A percentile compares a stretch with the other conserved stretches of the same genome.
Conservation (phyloP, 306 rosid genomes). For the Begonia masoniana region DNA sequence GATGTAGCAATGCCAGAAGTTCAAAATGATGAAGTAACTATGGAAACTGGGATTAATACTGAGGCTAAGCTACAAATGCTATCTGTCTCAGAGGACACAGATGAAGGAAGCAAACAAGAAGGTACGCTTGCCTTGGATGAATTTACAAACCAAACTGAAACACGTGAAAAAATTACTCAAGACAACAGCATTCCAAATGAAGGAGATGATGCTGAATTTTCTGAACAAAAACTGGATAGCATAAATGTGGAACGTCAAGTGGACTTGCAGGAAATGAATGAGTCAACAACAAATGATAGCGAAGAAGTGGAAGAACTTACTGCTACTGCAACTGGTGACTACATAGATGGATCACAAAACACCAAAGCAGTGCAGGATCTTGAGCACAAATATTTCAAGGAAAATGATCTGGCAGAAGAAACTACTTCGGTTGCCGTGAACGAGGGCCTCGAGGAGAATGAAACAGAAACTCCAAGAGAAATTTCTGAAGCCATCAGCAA, state of each 20-base stretch:
- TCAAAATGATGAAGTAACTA: slow-evolving; percentile 4
- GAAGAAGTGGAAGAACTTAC: slow-evolving; percentile 5
- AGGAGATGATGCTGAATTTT: background rate
- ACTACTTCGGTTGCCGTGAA: slow-evolving; percentile 7
- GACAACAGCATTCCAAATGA: slow-evolving; percentile 2
- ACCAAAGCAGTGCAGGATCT: slow-evolving; percentile 4
- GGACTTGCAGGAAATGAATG: slow-evolving; percentile 2
- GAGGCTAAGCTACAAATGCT: slow-evolving; percentile 5
- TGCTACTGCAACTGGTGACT: slow-evolving; percentile 2
- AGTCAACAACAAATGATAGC: slow-evolving; percentile 5
- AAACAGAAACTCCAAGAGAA: slow-evolving; percentile 8
- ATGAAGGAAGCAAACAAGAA: slow-evolving; percentile 11
- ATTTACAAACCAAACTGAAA: background rate
- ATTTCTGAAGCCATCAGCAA: background rate
- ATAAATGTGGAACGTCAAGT: slow-evolving; percentile 1
- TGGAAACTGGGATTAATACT: slow-evolving; percentile 3
- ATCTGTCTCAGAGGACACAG: slow-evolving; percentile 5
- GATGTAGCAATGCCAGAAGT: slow-evolving; percentile 2
- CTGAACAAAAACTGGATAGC: background rate
- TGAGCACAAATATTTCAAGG: slow-evolving; percentile 6
- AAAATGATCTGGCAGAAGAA: slow-evolving; percentile 15
- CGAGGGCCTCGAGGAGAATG: slow-evolving; percentile 9
- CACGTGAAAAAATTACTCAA: background rate
- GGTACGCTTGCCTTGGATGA: slow-evolving; percentile 7
- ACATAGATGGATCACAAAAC: background rate